Base-by-base conservation (phyloP, 2,329 filamentous ascomycete species). In the Pseudophaeomoniella oleicola region DNA sequence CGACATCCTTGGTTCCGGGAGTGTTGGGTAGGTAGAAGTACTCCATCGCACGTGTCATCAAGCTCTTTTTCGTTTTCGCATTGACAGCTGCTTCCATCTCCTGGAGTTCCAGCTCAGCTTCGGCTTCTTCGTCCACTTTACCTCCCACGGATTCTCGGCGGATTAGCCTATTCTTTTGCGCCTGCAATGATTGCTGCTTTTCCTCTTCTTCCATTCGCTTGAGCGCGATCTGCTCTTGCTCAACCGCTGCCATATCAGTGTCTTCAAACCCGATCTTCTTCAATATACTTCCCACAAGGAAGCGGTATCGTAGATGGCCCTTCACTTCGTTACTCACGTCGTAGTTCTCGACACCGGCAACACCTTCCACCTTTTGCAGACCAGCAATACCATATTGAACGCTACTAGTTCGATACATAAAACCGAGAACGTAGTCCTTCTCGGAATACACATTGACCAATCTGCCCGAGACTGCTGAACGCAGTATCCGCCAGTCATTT, bases 371-470 rank as follows among this genome's bases (percentile, higher is more conserved):
- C 19, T 75, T 67, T 52, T 94, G 81, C 2, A 96, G 62, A 0
- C 87, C 88, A 0, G 86, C 86, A 30, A 94, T 74, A 3, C 87
- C 87, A 30, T 82, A 70, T 44, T 90, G 80, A 17, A 93, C 71
- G 40, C 78, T 86, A 30, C 81, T 85, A 2, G 84, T 79, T 32
- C 87, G 76, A 55, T 94, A 94, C 13, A 94, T 64, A 52, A 94
- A 88, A 1, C 76, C 86, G 1, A 94, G 73, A 19, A 94, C 76
- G 50, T 84, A 82, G 56, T 94, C 87, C 41, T 90, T 87, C 36
- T 79, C 75, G 2, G 83, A 88, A 58, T 80, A 94, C 5, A 88
- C 84, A 47, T 94, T 94, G 47, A 93, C 80, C 5, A 94, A 68
- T 39, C 81, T 72, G 2, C 87, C 86, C 2, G 78, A 74, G 1